Evolutionary conservation across 352 stramenopile genomes (phyloP).

Genomic region (Phytophthora melonis): DNA sequence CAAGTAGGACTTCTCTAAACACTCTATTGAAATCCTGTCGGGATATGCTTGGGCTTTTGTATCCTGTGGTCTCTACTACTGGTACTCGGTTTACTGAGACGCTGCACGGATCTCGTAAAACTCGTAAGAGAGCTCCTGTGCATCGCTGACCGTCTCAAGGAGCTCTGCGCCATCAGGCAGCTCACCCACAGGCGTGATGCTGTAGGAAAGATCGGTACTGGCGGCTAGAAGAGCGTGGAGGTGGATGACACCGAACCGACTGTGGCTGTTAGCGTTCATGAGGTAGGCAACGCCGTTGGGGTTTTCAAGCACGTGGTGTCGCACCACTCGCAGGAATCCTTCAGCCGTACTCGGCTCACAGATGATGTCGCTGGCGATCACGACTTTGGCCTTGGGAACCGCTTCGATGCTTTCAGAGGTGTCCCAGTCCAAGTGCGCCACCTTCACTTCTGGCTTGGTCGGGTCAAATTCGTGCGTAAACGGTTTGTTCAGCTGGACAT

Average conservation of each 20-base stretch:
- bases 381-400: constrained; percentile 71
- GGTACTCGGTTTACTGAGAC: constrained; percentile 17
- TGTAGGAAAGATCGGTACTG: constrained; percentile 69
- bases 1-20: background rate
- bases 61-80: constrained; percentile 19
- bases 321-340: constrained; percentile 85
- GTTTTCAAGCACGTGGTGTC: constrained; percentile 56
- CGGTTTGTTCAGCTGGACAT: constrained; percentile 74
- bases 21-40: constrained; percentile 3
- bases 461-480: constrained; percentile 78
- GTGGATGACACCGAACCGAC: constrained; percentile 83
- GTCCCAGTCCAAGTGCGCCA: constrained; percentile 85
- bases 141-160: constrained; percentile 81
- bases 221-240: constrained; percentile 70
- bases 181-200: constrained; percentile 72
- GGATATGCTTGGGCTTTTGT: background rate
- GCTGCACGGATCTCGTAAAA: constrained; percentile 83
- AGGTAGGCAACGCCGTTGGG: constrained; percentile 75
- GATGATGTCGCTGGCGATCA: constrained; percentile 91
- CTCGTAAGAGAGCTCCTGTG: constrained; percentile 85
- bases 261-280: constrained; percentile 90
- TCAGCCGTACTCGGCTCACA: constrained; percentile 88
- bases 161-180: constrained; percentile 67
- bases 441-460: constrained; percentile 56
- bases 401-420: constrained; percentile 67